Percentiles rank a stretch among this genome's conserved stretches.
Evolutionary conservation across 805 yeast genomes (phyloP).

Genomic region (Ogataea allantospora): DNA sequence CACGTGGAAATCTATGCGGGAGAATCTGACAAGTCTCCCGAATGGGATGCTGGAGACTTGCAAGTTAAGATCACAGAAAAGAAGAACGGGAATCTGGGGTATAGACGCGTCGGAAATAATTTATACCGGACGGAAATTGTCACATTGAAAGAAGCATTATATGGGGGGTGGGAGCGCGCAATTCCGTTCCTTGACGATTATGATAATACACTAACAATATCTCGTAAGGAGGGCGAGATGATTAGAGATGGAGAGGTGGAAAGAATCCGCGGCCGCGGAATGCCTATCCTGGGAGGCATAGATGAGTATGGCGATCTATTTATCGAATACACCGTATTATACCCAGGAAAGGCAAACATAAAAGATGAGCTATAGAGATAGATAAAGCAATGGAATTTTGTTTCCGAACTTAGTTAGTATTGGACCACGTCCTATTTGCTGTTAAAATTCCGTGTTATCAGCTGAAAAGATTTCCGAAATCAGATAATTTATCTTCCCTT

Average conservation of each 20-base stretch:
- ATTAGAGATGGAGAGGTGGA: slow-evolving; percentile 73
- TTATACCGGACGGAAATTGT: slow-evolving; percentile 81
- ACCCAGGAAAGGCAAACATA: slow-evolving; percentile 38
- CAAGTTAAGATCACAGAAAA: slow-evolving; percentile 60
- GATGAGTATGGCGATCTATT: slow-evolving; percentile 54
- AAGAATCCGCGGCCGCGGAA: slow-evolving; percentile 69
- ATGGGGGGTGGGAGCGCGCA: slow-evolving; percentile 78
- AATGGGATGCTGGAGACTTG: slow-evolving; percentile 78
- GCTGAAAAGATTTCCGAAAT: slow-evolving; percentile 8
- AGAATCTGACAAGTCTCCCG: slow-evolving; percentile 84
- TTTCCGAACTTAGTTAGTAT: slow-evolving; percentile 11
- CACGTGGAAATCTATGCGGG: slow-evolving; percentile 60
- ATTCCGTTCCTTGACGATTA: slow-evolving; percentile 66
- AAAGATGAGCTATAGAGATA: slow-evolving; percentile 31
- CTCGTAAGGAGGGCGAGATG: slow-evolving; percentile 49
- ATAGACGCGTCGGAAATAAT: slow-evolving; percentile 71
- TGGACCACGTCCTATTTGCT: slow-evolving; percentile 2
- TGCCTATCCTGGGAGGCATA: slow-evolving; percentile 63
- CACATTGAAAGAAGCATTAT: slow-evolving; percentile 64
- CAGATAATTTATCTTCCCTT: slow-evolving; percentile 1
- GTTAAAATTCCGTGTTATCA: slow-evolving; percentile 12
- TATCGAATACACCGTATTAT: slow-evolving; percentile 47
- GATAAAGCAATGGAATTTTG: slow-evolving; percentile 1
- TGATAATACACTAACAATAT: slow-evolving; percentile 43
- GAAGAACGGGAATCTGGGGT: slow-evolving; percentile 65